These are phyloP conservation scores for Nothopassalora personata DNA, from an alignment of 2,329 filamentous ascomycete species.

Conservation along the genomic window DNA sequence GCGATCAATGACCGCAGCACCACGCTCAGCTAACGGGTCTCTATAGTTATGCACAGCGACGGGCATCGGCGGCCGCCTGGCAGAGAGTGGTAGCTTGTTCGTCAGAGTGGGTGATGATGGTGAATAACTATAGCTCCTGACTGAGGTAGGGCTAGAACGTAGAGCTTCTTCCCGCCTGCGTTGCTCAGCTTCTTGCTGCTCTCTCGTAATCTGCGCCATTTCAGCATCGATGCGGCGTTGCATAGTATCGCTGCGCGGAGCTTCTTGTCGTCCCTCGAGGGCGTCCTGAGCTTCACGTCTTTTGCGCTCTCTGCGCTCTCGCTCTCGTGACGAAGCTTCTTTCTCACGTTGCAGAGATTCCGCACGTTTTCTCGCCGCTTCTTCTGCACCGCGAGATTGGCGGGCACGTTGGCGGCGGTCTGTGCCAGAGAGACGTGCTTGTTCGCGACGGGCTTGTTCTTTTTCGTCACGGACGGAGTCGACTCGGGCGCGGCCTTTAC, in stretches of 20 bases:
- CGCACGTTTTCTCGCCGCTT: neutral
- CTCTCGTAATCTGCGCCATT: neutral
- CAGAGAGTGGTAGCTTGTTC: neutral
- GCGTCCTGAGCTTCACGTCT: neutral
- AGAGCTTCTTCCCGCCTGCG: neutral
- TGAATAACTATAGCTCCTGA: neutral
- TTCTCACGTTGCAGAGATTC: neutral
- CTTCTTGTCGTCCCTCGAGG: neutral
- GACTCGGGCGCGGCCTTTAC: neutral
- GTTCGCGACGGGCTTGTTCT: neutral
- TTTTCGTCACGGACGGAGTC: neutral
- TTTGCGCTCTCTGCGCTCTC: neutral
- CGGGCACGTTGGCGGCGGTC: neutral
- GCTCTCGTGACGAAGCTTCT: neutral
- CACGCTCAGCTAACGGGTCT: constrained; percentile 1
- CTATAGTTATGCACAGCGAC: constrained; percentile 1
- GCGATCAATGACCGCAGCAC: constrained; percentile 3
- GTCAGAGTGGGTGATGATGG: neutral
- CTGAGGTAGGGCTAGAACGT: neutral
- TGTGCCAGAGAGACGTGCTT: neutral
- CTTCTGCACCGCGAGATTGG: constrained; percentile 3
- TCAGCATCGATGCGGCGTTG: neutral
- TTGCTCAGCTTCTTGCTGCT: neutral
- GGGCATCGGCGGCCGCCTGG: neutral
- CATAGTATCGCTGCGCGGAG: neutral